Conservation (phyloP, 306 rosid species). For the Cucumis sativus region Cucumber_9930_V3 NC_026656.2:17343501-17344000, state of each 20-base stretch:
- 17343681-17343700: slow-evolving; percentile 1
- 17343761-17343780: slow-evolving; percentile 24
- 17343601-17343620: slow-evolving; percentile 33
- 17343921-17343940: background rate
- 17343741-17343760: slow-evolving; percentile 12
- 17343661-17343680: slow-evolving; percentile 15
- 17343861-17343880: background rate
- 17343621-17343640: slow-evolving; percentile 19
- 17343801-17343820: slow-evolving; percentile 14
- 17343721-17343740: slow-evolving; percentile 9
- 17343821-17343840: slow-evolving; percentile 29
- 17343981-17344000: slow-evolving; percentile 20
- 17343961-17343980: slow-evolving; percentile 17
- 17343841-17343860: background rate
- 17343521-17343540: slow-evolving; percentile 17
- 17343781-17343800: slow-evolving; percentile 26
- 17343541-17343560: slow-evolving; percentile 19
- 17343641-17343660: slow-evolving; percentile 26
- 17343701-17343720: slow-evolving; percentile 22
- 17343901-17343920: background rate
- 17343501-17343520: slow-evolving; percentile 12
- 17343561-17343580: slow-evolving; percentile 26
- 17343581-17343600: slow-evolving; percentile 35
- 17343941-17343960: slow-evolving; percentile 15
- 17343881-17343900: background rate